Base-by-base conservation (phyloP, 345 rosid species). In the Turritis glabra region DNA sequence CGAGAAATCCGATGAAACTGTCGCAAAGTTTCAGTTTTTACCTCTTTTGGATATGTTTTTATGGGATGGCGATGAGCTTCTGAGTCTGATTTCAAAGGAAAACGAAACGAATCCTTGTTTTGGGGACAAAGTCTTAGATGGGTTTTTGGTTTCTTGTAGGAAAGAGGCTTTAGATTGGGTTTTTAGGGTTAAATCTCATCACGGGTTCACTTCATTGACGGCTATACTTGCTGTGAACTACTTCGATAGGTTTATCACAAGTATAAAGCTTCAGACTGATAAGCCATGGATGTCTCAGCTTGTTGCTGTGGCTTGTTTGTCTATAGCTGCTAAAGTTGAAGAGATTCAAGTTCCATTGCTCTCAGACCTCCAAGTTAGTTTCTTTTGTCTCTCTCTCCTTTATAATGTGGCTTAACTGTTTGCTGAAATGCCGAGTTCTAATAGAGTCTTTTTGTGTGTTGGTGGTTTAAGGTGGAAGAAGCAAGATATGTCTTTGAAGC, bases 241-340 rank as follows among this genome's bases (percentile, higher is more conserved):
- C 84, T 91, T 93, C 33, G 98, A 93, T 82, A 89, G 94, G 80
- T 93, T 91, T 80, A 53, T 82, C 55, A 79, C 85, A 27, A 86
- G 89, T 78, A 21, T 72, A 2, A 82, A 59, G 63, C 78, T 91
- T 79, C 89, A 80, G 51, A 75, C 76, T 7, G 93, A 89, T 60
- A 93, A 86, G 84, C 97, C 97, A 14, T 93, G 98, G 98, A 88
- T 91, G 94, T 82, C 85, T 64, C 97, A 93, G 58, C 93, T 93
- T 71, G 85, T 84, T 48, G 95, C 93, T 47, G 97, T 93, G 21
- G 88, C 97, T 79, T 93, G 91, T 76, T 71, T 91, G 79, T 93
- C 98, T 70, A 44, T 93, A 73, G 96, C 98, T 80, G 94, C 95
- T 11, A 93, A 93, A 77, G 90, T 93, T 67, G 98, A 91, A 80